Base-by-base conservation (phyloP, 2,329 filamentous ascomycete genomes). In the Penicillium digitatum region DNA sequence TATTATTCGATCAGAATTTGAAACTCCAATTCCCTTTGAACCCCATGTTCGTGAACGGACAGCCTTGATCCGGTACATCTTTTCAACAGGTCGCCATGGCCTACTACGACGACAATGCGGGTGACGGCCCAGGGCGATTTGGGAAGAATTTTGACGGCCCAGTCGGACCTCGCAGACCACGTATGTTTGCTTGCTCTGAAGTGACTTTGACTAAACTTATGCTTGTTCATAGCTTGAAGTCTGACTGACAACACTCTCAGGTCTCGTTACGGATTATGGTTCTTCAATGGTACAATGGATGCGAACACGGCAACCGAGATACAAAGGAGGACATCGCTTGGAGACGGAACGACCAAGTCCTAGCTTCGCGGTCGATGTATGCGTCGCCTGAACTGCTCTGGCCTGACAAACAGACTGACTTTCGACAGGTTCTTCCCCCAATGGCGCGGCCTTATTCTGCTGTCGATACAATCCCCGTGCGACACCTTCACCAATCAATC, bases 401-500 rank as follows among this genome's bases (percentile, higher is more conserved):
- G 3, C 4, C 38, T 43, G 27, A 34, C 12, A 46, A 47, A 52
- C 39, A 60, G 54, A 53, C 46, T 65, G 43, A 57, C 47, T 39
- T 37, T 53, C 22, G 24, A 53, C 51, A 94, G 89, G 93, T 97
- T 84, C 80, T 95, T 24, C 92, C 93, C 3, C 93, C 94, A 1
- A 80, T 87, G 40, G 91, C 89, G 34, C 82, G 89, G 69, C 78
- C 86, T 49, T 82, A 86, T 61, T 86, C 83, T 59, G 86, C 92
- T 20, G 90, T 87, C 55, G 91, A 96, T 71, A 88, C 90, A 1
- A 88, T 99, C 43, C 93, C 94, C 12, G 89, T 90, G n/a, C 93
- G 94, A 66, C 92, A 96, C 70, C 82, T 99, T 38, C 94, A 99
- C 71, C 95, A 94, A n/a, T 97, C 94, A 0, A 83, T 97, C 7